These are phyloP conservation scores for Aspergillus sergii DNA, from an alignment of 2,329 filamentous ascomycete species.

Conservation along the genomic window DNA sequence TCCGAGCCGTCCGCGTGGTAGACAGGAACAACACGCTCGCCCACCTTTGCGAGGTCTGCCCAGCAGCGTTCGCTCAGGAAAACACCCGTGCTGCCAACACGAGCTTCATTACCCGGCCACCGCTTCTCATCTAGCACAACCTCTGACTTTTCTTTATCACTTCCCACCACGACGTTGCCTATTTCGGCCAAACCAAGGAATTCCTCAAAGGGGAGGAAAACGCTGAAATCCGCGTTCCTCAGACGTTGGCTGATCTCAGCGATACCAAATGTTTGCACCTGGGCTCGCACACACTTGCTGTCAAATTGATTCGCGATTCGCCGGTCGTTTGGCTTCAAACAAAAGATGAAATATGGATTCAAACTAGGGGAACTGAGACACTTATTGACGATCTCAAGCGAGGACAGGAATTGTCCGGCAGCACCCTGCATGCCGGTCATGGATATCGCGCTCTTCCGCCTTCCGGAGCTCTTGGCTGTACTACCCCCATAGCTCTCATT, in stretches of 20 bases:
- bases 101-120: slow-evolving; percentile 90
- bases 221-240: slow-evolving; percentile 88
- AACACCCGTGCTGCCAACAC: slow-evolving; percentile 86
- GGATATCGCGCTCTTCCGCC: slow-evolving; percentile 44
- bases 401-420: slow-evolving; percentile 86
- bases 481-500: slow-evolving; percentile 37
- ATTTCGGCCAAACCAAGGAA: slow-evolving; percentile 87
- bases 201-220: slow-evolving; percentile 94
- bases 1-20: slow-evolving; percentile 61
- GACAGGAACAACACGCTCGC: slow-evolving; percentile 61
- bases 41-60: slow-evolving; percentile 81
- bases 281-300: slow-evolving; percentile 94
- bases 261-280: slow-evolving; percentile 93
- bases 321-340: slow-evolving; percentile 93
- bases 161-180: slow-evolving; percentile 84
- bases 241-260: slow-evolving; percentile 94
- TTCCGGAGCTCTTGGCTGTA: slow-evolving; percentile 28
- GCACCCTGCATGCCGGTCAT: slow-evolving; percentile 70
- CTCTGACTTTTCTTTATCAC: slow-evolving; percentile 88
- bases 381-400: slow-evolving; percentile 87
- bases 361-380: slow-evolving; percentile 79
- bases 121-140: slow-evolving; percentile 87
- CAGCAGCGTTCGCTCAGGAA: slow-evolving; percentile 96
- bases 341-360: slow-evolving; percentile 96
- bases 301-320: slow-evolving; percentile 98